Base-by-base conservation (phyloP, 495 filamentous ascomycete species). In the Trichoderma parareesei region DNA sequence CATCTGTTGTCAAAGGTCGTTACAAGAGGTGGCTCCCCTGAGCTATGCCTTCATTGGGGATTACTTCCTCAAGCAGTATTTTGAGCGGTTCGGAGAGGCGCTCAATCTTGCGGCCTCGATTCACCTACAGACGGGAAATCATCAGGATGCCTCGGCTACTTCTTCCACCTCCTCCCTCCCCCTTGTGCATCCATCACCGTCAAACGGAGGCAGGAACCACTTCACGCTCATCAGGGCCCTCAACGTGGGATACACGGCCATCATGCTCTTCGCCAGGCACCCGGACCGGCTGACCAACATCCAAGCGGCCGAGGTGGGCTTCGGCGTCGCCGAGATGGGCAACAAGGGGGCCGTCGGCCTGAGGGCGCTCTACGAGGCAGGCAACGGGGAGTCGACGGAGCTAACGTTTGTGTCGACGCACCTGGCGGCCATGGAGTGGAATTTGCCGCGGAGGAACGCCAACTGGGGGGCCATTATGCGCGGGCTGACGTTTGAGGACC, bases 291-390 rank as follows among this genome's bases (percentile, higher is more conserved):
- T 97, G 38, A 72, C 78, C 13, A 79, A 82, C 70, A 75, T 91
- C 4, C 83, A 89, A 64, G 85, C 83, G 13, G 90, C 87, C 3
- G 90, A 87, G 38, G 87, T 91, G 2, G 92, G 94, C 3, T 85
- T 96, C 43, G 94, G 94, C 2, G 61, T 92, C 3, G 84, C 84
- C 63, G 87, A 90, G 41, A 94, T 97, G 90, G 93, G 92, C 5
- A 97, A 97, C 70, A 98, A 98, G 71, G 94, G 93, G 35, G 92
- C 91, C 8, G 90, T 94, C 6, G 94, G 90, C 0, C 79, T 93
- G 40, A 78, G 91, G 41, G 71, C 96, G 62, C 82, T 81, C 2
- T 88, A 85, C 67, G 69, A 75, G n/a, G 69, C 69, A 0, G 70
- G 65, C 38, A 27, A 27, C 27, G 64, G 38, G 13, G 60, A 49